Conservation (phyloP, 148 eudicot genomes). For the Tetragonia tetragonoides region DNA sequence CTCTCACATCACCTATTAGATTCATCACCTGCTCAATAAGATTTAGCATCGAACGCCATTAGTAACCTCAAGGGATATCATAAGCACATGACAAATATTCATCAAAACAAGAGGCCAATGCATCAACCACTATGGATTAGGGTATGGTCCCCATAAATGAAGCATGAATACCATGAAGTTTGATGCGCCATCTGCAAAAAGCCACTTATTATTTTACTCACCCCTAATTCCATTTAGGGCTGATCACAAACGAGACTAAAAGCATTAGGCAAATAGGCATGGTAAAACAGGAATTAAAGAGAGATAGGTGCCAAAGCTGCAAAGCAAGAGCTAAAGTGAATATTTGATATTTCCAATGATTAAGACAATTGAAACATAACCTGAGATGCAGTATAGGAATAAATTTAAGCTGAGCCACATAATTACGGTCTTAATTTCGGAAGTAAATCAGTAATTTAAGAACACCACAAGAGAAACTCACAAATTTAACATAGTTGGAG, state of each 20-base stretch:
- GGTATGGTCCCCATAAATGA: neutral
- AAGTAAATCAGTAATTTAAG: too few relatives aligned
- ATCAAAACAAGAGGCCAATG: neutral
- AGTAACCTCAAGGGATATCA: neutral
- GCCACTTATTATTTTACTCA: too few relatives aligned
- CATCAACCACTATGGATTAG: neutral
- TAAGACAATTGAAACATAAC: too few relatives aligned
- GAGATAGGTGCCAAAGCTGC: neutral
- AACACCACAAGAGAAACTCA: neutral
- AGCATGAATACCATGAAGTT: neutral
- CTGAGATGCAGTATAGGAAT: too few relatives aligned
- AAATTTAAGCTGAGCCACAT: too few relatives aligned
- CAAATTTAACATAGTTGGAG: neutral
- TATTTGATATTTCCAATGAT: neutral
- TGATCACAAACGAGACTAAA: too few relatives aligned
- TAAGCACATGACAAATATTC: neutral
- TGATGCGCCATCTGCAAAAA: neutral
- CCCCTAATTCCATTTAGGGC: too few relatives aligned
- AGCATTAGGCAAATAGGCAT: too few relatives aligned
- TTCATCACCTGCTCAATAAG: slow-evolving; percentile 68
- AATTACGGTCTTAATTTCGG: too few relatives aligned
- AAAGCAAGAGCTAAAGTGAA: neutral
- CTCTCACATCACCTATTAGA: slow-evolving; percentile 91
- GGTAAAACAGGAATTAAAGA: too few relatives aligned
- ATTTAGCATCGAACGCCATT: neutral